A percentile compares a stretch with the other conserved stretches of the same genome.
These are phyloP conservation scores for Rosa lucieae DNA, from an alignment of 306 rosid species.

Conservation along the genomic window DNA sequence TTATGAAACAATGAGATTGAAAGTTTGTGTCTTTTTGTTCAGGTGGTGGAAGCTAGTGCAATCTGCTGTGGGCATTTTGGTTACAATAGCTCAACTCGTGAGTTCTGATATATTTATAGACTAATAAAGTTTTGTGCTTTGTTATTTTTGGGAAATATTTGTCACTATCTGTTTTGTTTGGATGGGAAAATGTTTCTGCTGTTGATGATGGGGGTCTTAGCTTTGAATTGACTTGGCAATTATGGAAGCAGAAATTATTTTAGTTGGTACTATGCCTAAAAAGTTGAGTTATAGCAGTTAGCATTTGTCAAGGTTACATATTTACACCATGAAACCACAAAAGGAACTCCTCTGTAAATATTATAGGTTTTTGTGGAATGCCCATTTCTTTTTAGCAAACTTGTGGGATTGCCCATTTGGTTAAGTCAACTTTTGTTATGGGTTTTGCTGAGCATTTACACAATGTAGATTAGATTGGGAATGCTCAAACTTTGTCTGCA, in stretches of 20 bases:
- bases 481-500: neutral
- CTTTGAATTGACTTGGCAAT: neutral
- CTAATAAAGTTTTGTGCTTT: neutral
- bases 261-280: neutral
- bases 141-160: neutral
- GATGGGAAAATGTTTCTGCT: neutral
- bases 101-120: constrained; percentile 15
- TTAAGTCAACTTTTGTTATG: neutral
- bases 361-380: neutral
- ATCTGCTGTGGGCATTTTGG: constrained; percentile 59
- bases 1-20: neutral
- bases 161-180: neutral
- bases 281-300: neutral
- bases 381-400: neutral
- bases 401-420: neutral
- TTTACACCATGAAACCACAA: neutral
- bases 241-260: neutral
- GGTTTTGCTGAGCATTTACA: neutral
- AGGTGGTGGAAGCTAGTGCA: constrained; percentile 60
- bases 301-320: neutral
- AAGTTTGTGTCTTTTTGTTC: neutral
- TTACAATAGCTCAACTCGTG: constrained; percentile 48
- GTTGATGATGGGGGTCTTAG: neutral
- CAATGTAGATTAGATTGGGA: neutral
- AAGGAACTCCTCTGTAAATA: neutral